These are phyloP conservation scores for Rhodomyrtus tomentosa DNA, from an alignment of 345 rosid species.

Conservation along the genomic window DNA sequence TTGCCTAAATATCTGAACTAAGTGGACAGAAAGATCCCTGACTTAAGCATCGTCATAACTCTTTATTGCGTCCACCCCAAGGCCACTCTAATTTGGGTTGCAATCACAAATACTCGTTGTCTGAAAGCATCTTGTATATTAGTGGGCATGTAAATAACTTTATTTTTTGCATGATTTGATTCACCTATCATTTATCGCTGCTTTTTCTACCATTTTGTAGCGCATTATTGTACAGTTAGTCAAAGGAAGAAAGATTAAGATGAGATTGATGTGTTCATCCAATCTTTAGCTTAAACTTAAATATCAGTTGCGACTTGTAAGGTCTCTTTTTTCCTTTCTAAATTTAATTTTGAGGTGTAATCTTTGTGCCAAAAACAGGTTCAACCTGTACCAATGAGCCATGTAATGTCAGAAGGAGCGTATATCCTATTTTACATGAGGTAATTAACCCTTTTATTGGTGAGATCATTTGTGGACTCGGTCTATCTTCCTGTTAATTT, in stretches of 20 bases:
- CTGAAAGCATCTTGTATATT: not conserved
- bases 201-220: not conserved
- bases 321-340: not conserved
- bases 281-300: not conserved
- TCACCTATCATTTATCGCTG: not conserved
- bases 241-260: not conserved
- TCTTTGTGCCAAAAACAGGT: conserved; percentile 29
- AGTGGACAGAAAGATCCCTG: not conserved
- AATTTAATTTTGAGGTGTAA: not conserved
- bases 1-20: not conserved
- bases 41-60: not conserved
- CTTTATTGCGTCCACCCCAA: not conserved
- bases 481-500: not conserved
- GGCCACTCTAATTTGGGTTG: not conserved
- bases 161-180: not conserved
- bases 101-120: not conserved
- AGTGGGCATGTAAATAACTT: not conserved
- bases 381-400: conserved; percentile 56
- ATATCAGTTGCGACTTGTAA: not conserved
- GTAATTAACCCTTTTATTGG: conserved; percentile 17
- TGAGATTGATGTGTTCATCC: not conserved
- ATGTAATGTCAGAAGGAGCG: conserved; percentile 93
- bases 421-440: conserved; percentile 82
- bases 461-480: not conserved
- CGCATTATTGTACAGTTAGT: not conserved